These are phyloP conservation scores for Fimicolochytrium jonesii DNA, from an alignment of 192 early-diverging fungal species.

Conservation along the genomic window DNA sequence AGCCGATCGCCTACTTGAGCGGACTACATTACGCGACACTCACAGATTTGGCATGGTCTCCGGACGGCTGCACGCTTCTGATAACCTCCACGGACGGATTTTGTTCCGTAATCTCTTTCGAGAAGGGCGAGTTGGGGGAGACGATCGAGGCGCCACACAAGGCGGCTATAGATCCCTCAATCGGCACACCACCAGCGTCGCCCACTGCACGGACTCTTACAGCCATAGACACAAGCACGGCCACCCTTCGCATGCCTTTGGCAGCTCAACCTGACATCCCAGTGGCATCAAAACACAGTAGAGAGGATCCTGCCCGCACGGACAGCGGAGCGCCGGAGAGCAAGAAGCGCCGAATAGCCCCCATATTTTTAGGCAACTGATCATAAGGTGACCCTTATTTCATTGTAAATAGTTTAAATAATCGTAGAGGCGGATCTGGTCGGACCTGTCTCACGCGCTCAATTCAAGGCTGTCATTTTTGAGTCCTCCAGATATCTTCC, in stretches of 20 bases:
- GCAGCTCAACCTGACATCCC: too few species aligned
- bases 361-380: too few species aligned
- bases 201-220: background rate
- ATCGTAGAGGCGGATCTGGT: too few species aligned
- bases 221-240: background rate
- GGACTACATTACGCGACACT: conserved; percentile 86
- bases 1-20: conserved; percentile 67
- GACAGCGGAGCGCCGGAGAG: background rate
- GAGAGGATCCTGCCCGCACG: background rate
- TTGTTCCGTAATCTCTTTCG: conserved; percentile 72
- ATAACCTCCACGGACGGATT: conserved; percentile 84
- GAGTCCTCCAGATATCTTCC: too few species aligned
- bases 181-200: background rate
- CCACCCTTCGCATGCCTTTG: background rate
- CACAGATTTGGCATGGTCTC: conserved; percentile 83
- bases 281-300: too few species aligned
- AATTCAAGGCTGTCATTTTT: too few species aligned
- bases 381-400: too few species aligned
- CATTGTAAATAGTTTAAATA: too few species aligned
- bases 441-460: too few species aligned
- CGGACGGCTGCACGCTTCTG: conserved; percentile 70
- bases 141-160: background rate
- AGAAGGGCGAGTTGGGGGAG: conserved; percentile 61
- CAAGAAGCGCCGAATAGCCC: conserved; percentile 1
- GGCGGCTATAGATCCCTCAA: background rate